A percentile compares a stretch with the other conserved stretches of the same genome.
phyloP scores from a whole-genome alignment of 768 basidiomycete species.

The Phallus indusiatus region DNA sequence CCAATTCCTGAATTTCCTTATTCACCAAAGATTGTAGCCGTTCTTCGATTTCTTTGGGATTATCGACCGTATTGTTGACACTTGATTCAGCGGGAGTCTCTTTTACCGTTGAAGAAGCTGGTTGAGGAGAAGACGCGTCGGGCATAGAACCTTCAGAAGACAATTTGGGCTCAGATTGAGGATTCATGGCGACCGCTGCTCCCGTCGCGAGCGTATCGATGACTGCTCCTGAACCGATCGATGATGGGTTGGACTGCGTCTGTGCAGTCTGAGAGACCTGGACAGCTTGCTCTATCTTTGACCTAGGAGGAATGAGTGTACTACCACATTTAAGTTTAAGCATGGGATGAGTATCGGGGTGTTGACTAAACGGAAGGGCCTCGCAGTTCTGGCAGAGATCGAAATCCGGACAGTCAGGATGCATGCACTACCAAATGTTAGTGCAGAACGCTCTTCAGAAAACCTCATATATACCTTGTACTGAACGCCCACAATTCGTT shows the following conservation, averaged over 20 bases:
- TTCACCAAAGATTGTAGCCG: not conserved
- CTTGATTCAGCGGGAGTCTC: not conserved
- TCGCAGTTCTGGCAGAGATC: constrained; percentile 77
- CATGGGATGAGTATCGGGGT: constrained; percentile 61
- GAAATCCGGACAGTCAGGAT: constrained; percentile 66
- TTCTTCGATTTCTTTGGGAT: constrained; percentile 2
- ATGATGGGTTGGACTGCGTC: not conserved
- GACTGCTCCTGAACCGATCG: not conserved
- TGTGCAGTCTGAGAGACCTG: not conserved
- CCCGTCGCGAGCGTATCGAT: not conserved
- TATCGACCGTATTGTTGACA: not conserved
- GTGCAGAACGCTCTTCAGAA: not conserved
- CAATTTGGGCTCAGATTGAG: no score
- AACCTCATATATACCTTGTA: constrained; percentile 56
- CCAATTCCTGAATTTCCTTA: constrained; percentile 4
- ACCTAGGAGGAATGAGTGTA: constrained; percentile 32
- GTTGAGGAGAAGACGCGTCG: not conserved
- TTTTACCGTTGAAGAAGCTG: not conserved
- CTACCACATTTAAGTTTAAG: constrained; percentile 58
- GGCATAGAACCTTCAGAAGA: not conserved
- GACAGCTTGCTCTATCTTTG: not conserved
- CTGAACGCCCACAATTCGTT: constrained; percentile 49
- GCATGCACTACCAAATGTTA: constrained; percentile 52
- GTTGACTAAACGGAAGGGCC: constrained; percentile 66
- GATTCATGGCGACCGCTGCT: not conserved